phyloP scores from a whole-genome alignment of 257 asterid genomes.

The Mitragyna speciosa region DNA sequence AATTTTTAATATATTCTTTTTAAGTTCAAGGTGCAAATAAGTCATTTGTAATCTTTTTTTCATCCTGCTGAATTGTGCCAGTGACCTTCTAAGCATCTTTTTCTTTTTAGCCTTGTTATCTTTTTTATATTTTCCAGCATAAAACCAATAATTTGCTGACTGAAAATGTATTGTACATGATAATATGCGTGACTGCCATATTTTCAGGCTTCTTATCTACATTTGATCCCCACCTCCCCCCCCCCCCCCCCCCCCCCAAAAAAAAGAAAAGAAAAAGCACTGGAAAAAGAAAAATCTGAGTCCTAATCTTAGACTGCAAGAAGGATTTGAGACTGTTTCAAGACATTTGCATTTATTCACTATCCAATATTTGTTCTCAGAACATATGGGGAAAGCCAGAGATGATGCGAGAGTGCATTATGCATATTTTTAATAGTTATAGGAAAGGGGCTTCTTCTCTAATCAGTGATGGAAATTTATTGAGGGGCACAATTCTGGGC shows the following conservation, averaged over 20 bases:
- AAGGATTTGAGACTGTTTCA: neutral
- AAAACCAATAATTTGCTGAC: neutral
- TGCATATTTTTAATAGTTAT: neutral
- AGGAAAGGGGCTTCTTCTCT: neutral
- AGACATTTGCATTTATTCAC: neutral
- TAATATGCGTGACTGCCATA: neutral
- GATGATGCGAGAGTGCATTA: constrained; percentile 7
- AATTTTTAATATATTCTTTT: neutral
- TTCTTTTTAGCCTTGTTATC: neutral
- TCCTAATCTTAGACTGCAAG: neutral
- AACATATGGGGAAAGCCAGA: neutral
- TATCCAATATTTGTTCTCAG: neutral
- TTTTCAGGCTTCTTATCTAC: neutral
- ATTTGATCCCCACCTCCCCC: neutral
- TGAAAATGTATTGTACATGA: neutral
- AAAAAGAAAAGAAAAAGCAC: too few relatives aligned
- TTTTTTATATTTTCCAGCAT: neutral
- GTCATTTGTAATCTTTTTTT: neutral
- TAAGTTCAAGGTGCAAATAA: neutral
- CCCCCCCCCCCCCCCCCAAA: too few relatives aligned
- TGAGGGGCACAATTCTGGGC: neutral
- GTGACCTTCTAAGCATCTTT: neutral
- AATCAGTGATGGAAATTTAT: neutral
- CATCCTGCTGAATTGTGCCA: neutral
- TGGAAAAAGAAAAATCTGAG: neutral